Base-by-base conservation (phyloP, 306 rosid genomes). In the Coriaria nepalensis region DNA sequence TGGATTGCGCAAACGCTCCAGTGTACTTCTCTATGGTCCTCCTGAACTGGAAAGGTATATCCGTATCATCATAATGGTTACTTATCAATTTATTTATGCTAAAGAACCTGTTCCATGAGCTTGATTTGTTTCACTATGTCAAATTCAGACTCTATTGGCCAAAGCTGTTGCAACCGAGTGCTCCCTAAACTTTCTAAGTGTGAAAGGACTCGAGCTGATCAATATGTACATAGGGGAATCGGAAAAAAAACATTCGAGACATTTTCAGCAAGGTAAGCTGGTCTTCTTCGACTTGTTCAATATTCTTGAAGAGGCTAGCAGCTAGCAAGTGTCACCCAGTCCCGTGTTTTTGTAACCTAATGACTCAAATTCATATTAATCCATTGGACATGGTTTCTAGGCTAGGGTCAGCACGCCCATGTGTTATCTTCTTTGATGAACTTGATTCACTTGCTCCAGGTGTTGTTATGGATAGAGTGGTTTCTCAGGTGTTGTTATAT, bases 161-260 rank as follows among this genome's bases (percentile, higher is more conserved):
- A 90, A 90, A 81, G 98, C 95, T 56, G 94, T 90, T 67, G 98
- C 98, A 48, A 85, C 98, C 4, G 92, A 85, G 67, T 90, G 98
- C 45, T 85, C 95, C 62, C 75, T 90, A 63, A 90, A 90, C 73
- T 85, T 90, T 73, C 83, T 90, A 51, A 77, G 98, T 39, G 95
- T 90, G 42, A 90, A 90, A 69, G 98, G 95, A 57, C 98, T 95
- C 44, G 98, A 90, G 53, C 73, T 90, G 45, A 90, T 85, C 68
- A 90, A 90, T 60, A 90, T 90, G 98, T 90, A 85, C 75, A 85
- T 90, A 55, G 98, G 98, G 69, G 98, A 90, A 72, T 90, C 95
- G 6, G 95, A 85, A 68, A 90, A 90, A 90, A 73, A 90, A 90
- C 68, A 78, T 85, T 35, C 68, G 95, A 41, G 95, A 90, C 70